Base-by-base conservation (phyloP, 257 asterid genomes). In the Nemophila menziesii region DNA sequence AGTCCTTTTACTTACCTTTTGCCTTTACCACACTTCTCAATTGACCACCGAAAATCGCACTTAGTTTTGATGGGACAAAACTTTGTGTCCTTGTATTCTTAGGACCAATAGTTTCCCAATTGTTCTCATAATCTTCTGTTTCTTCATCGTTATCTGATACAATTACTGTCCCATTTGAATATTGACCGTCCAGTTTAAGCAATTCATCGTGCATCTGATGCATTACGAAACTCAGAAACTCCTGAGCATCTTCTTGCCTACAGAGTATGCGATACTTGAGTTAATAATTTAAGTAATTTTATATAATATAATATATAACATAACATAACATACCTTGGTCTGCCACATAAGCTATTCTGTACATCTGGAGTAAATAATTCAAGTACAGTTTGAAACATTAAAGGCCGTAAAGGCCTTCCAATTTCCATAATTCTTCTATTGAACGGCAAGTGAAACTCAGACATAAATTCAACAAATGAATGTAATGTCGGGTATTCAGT, bases 171-270 rank as follows among this genome's bases (percentile, higher is more conserved):
- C 74, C 86, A 47, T 71, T 66, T 37, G 73, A 59, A 49, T 67
- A 39, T 49, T 52, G 69, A n/a, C 83, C 87, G 8, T 76, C 84
- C 59, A 79, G 72, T 57, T 79, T 79, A 29, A 79, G 87, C 75
- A 82, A 71, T 64, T 82, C 94, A 62, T 82, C 94, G 60, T 82
- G 94, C 94, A 82, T 75, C 67, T 79, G 94, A 69, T 82, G 80
- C 94, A 82, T 79, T 60, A 82, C 63, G 65, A 75, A 82, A 59
- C 94, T 79, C 24, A 82, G 67, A 68, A 82, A 82, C 72, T 82
- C 94, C 65, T 82, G 94, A 33, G 92, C 94, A 73, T 82, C 92
- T 69, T 82, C 94, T 68, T 82, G 92, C 70, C 94, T 82, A 75
- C 41, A 66, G 63, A 54, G 7, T 41, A n/a, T 49, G 57, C 44